These are phyloP conservation scores for Hirschioporus abietinus DNA, from an alignment of 768 basidiomycete species.

Conservation along the genomic window DNA sequence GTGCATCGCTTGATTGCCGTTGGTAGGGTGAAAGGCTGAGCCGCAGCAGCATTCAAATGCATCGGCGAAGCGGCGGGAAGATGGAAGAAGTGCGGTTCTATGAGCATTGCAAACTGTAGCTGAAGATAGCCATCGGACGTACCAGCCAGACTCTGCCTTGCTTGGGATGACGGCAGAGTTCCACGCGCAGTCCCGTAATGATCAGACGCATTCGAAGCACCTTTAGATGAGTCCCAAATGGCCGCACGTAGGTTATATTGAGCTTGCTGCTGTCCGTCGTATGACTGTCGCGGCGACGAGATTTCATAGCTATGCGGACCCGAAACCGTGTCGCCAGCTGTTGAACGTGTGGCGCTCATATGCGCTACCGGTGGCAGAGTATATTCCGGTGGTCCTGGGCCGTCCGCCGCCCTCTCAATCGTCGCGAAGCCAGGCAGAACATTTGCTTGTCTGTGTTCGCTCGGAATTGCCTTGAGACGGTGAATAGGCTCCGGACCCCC, in stretches of 20 bases:
- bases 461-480: background rate
- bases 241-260: background rate
- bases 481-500: background rate
- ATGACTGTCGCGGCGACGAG: background rate
- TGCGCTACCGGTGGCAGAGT: background rate
- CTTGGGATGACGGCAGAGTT: background rate
- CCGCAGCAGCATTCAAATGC: background rate
- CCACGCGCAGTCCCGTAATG: background rate
- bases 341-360: background rate
- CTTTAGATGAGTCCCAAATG: background rate
- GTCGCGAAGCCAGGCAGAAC: background rate
- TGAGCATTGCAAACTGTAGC: background rate
- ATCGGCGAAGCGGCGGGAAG: background rate
- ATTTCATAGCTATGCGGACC: background rate
- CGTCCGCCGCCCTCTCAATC: background rate
- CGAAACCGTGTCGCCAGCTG: background rate
- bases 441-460: background rate
- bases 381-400: background rate
- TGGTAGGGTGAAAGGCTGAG: background rate
- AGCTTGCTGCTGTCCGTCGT: background rate
- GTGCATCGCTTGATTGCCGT: background rate
- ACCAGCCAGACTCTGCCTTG: background rate
- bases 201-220: background rate
- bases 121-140: background rate
- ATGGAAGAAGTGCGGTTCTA: background rate